Percentiles rank a stretch among this genome's conserved stretches.
Conservation (phyloP, 306 rosid genomes). For the Cucurbita pepo region DNA sequence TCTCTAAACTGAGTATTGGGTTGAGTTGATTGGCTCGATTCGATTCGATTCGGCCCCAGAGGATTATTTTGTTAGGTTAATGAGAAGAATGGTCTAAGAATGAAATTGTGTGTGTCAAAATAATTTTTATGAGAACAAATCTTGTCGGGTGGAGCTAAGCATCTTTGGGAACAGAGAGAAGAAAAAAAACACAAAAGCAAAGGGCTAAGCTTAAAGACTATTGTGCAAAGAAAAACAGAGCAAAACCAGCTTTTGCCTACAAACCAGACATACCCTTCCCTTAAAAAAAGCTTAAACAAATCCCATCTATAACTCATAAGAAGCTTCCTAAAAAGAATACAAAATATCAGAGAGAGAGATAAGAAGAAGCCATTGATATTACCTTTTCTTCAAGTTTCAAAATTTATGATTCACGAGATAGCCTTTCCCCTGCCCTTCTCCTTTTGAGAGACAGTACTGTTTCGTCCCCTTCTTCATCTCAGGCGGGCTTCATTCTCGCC, state of each 20-base stretch:
- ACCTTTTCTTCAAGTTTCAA: background rate
- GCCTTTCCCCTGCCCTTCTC: slow-evolving; percentile 8
- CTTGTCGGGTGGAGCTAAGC: background rate
- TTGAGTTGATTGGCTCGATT: background rate
- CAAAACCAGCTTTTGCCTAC: background rate
- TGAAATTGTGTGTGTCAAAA: background rate
- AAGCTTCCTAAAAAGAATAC: background rate
- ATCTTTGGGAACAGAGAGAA: background rate
- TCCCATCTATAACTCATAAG: background rate
- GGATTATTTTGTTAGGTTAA: background rate
- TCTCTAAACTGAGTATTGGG: background rate
- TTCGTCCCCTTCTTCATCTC: slow-evolving; percentile 17
- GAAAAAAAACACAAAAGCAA: background rate
- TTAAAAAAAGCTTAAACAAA: background rate
- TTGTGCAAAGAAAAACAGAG: background rate
- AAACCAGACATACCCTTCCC: background rate
- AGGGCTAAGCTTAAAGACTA: background rate
- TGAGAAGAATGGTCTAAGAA: background rate
- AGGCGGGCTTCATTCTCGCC: background rate
- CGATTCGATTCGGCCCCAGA: background rate
- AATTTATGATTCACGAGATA: background rate
- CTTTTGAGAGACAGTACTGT: slow-evolving; percentile 16
- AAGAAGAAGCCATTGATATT: background rate
- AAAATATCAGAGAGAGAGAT: background rate
- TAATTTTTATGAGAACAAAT: background rate